A percentile compares a stretch with the other conserved stretches of the same genome.
Conservation (phyloP, 352 stramenopile species). For the Globisporangium takayamanum region DNA sequence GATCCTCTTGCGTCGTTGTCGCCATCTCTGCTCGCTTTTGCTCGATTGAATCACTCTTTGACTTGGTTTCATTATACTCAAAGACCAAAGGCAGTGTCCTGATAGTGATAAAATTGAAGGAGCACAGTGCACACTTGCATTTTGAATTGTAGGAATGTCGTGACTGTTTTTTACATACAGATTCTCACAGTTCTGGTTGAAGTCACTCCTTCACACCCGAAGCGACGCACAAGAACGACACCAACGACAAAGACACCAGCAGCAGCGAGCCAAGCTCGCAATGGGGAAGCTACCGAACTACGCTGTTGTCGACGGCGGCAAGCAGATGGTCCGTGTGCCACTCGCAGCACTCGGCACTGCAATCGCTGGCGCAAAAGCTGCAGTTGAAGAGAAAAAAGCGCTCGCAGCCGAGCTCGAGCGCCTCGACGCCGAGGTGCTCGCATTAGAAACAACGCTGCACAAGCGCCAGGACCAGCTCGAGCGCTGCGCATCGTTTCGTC, state of each 20-base stretch:
- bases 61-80: neutral
- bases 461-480: conserved; percentile 54
- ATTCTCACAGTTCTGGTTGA: too few relatives aligned
- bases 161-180: neutral
- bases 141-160: neutral
- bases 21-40: neutral
- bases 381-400: conserved; percentile 26
- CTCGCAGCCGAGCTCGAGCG: conserved; percentile 26
- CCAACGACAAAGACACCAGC: too few relatives aligned
- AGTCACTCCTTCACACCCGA: neutral
- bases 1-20: conserved; percentile 33
- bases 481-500: conserved; percentile 27
- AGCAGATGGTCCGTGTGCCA: conserved; percentile 37
- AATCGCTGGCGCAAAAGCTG: conserved; percentile 22
- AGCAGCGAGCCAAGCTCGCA: neutral
- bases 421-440: conserved; percentile 30
- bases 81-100: neutral
- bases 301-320: conserved; percentile 1
- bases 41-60: neutral
- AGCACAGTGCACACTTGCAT: neutral
- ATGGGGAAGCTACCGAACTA: conserved; percentile 6
- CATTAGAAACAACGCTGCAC: conserved; percentile 34
- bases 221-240: too few relatives aligned
- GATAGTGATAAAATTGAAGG: neutral
- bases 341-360: conserved; percentile 27